These are phyloP conservation scores for Trichophyton equinum DNA, from an alignment of 2,329 filamentous ascomycete genomes.

Conservation along the genomic window DNA sequence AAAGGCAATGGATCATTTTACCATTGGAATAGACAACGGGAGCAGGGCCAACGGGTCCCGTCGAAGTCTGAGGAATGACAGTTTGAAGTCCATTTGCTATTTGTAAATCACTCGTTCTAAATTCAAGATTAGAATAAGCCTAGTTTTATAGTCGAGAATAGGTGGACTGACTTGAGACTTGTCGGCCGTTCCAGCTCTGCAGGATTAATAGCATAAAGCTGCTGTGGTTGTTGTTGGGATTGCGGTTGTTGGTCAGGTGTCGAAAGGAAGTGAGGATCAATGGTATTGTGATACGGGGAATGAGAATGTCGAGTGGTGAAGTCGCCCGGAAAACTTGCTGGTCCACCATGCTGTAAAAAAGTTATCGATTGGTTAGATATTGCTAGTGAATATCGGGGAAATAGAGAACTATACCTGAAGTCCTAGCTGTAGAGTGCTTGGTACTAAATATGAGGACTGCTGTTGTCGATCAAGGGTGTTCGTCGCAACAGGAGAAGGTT, in stretches of 20 bases:
- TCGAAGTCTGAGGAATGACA: neutral
- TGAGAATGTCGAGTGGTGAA: slow-evolving; percentile 18
- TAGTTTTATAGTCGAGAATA: neutral
- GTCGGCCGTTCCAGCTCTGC: slow-evolving; percentile 11
- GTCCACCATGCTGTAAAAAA: slow-evolving; percentile 3
- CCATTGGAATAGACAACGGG: neutral
- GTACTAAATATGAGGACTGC: neutral
- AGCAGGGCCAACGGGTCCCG: neutral
- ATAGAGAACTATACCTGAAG: neutral
- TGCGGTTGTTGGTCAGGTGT: slow-evolving; percentile 9
- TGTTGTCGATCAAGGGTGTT: neutral
- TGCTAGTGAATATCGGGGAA: neutral
- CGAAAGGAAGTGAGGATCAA: slow-evolving; percentile 30
- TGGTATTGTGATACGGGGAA: slow-evolving; percentile 24
- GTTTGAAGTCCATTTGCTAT: neutral
- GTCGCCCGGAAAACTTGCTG: slow-evolving; percentile 22
- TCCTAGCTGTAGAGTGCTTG: neutral
- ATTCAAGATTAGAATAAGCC: neutral
- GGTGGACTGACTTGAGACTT: slow-evolving; percentile 6
- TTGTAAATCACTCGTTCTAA: slow-evolving; percentile 1
- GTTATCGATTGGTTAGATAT: neutral
- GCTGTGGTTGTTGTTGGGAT: neutral
- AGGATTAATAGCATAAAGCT: slow-evolving; percentile 13
- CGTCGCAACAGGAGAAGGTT: neutral
- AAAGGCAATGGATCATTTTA: neutral